phyloP scores from a whole-genome alignment of 164 flowering plant genomes.

The Litsea cubeba region DNA sequence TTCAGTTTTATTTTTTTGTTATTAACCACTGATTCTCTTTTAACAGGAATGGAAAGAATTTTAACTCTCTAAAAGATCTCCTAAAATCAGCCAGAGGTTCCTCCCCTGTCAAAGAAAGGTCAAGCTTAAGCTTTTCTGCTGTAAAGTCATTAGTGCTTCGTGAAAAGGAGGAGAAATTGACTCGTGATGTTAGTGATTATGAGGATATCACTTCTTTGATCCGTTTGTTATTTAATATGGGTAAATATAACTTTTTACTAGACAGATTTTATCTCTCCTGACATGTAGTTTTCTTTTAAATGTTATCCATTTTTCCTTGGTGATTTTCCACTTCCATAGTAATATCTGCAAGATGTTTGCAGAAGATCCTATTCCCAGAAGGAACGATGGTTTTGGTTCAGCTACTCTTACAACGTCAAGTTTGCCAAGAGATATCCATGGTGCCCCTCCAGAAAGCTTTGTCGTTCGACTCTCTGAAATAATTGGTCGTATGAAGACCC shows the following conservation, averaged over 20 bases:
- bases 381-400: constrained; percentile 31
- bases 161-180: constrained; percentile 69
- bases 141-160: constrained; percentile 82
- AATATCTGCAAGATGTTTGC: constrained; percentile 83
- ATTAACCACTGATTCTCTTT: not conserved
- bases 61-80: constrained; percentile 63
- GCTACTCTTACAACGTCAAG: constrained; percentile 23
- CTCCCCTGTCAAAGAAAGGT: constrained; percentile 75
- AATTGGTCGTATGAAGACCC: constrained; percentile 63
- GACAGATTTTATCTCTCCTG: constrained; percentile 1
- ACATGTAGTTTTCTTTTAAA: constrained; percentile 8
- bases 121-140: constrained; percentile 73
- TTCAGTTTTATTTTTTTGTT: not conserved
- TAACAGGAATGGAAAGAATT: constrained; percentile 57
- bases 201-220: constrained; percentile 50
- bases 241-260: constrained; percentile 34
- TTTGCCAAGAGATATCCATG: constrained; percentile 76
- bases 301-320: constrained; percentile 28
- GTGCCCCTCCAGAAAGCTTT: constrained; percentile 77
- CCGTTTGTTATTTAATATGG: constrained; percentile 52
- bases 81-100: constrained; percentile 55
- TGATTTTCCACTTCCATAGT: constrained; percentile 62
- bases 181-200: constrained; percentile 43
- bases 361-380: constrained; percentile 59
- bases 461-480: constrained; percentile 76